Conservation (phyloP, 2,329 filamentous ascomycete species). For the Pyrenophora tritici-repentis region DNA sequence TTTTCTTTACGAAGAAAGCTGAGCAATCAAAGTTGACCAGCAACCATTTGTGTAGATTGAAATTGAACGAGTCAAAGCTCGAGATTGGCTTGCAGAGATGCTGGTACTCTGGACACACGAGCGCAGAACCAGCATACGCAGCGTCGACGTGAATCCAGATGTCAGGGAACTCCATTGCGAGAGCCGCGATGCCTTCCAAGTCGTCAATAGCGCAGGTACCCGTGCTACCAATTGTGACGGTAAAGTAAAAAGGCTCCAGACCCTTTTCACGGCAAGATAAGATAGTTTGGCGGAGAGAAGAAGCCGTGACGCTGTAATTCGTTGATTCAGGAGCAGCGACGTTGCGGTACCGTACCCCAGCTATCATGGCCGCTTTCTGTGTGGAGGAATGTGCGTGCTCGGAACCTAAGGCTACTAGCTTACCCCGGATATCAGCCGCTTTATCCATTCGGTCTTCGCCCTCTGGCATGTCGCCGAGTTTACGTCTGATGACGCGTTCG, state of each 20-base stretch:
- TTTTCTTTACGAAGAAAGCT: conserved; percentile 76
- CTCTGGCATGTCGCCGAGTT: conserved; percentile 35
- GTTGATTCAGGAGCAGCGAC: conserved; percentile 67
- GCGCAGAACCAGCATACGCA: conserved; percentile 85
- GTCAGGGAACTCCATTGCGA: conserved; percentile 59
- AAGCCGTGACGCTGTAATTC: conserved; percentile 72
- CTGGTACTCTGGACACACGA: conserved; percentile 81
- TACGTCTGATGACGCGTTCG: conserved; percentile 64
- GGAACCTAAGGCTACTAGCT: conserved; percentile 79
- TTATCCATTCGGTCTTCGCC: conserved; percentile 57
- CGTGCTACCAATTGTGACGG: conserved; percentile 82
- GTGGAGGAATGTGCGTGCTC: conserved; percentile 81
- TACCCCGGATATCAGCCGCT: conserved; percentile 67
- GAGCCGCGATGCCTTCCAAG: conserved; percentile 69
- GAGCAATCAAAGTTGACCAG: conserved; percentile 87
- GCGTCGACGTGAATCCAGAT: conserved; percentile 95
- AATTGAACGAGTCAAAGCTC: conserved; percentile 84
- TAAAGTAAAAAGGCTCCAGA: conserved; percentile 84
- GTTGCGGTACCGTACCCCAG: conserved; percentile 78
- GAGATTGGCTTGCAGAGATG: conserved; percentile 66
- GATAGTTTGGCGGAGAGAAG: conserved; percentile 65
- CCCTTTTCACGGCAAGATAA: conserved; percentile 69
- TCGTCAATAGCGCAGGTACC: conserved; percentile 87
- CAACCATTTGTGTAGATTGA: conserved; percentile 98
- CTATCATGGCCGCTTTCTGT: conserved; percentile 84